Percentiles rank a stretch among this genome's conserved stretches.
These are phyloP conservation scores for Annulohypoxylon nitens DNA, from an alignment of 495 filamentous ascomycete species.

Conservation along the genomic window DNA sequence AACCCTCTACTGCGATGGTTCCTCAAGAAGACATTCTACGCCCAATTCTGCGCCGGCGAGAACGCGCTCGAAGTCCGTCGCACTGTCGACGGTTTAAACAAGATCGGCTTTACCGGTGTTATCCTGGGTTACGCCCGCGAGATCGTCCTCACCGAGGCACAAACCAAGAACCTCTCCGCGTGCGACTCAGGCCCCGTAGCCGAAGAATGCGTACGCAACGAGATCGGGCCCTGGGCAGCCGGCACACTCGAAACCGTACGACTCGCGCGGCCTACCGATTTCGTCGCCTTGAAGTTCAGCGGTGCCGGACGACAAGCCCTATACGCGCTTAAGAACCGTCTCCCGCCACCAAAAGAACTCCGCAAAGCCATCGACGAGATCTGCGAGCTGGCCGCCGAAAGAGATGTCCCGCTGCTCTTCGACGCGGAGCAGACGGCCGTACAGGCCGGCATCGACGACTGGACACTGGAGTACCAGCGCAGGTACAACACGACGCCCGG, in stretches of 20 bases:
- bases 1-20: slow-evolving; percentile 69
- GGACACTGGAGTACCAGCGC: slow-evolving; percentile 83
- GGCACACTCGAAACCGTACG: slow-evolving; percentile 82
- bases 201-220: slow-evolving; percentile 64
- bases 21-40: slow-evolving; percentile 83
- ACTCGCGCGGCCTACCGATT: slow-evolving; percentile 81
- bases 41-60: slow-evolving; percentile 86
- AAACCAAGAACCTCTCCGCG: slow-evolving; percentile 56
- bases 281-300: slow-evolving; percentile 91
- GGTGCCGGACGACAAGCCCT: slow-evolving; percentile 88
- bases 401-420: slow-evolving; percentile 81
- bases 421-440: slow-evolving; percentile 89
- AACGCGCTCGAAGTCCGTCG: slow-evolving; percentile 69
- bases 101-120: slow-evolving; percentile 79
- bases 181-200: slow-evolving; percentile 51
- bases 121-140: slow-evolving; percentile 84
- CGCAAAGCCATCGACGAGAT: slow-evolving; percentile 77
- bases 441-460: slow-evolving; percentile 86
- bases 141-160: slow-evolving; percentile 71
- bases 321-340: slow-evolving; percentile 68
- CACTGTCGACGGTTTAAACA: slow-evolving; percentile 71
- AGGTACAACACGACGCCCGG: slow-evolving; percentile 75
- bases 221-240: slow-evolving; percentile 78
- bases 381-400: slow-evolving; percentile 78
- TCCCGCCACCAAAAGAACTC: slow-evolving; percentile 72